Evolutionary conservation across 2,329 filamentous ascomycete species (phyloP), one percentile per base, ranked within the genome.

Genomic region (Paracamarosporium sp.): DNA sequence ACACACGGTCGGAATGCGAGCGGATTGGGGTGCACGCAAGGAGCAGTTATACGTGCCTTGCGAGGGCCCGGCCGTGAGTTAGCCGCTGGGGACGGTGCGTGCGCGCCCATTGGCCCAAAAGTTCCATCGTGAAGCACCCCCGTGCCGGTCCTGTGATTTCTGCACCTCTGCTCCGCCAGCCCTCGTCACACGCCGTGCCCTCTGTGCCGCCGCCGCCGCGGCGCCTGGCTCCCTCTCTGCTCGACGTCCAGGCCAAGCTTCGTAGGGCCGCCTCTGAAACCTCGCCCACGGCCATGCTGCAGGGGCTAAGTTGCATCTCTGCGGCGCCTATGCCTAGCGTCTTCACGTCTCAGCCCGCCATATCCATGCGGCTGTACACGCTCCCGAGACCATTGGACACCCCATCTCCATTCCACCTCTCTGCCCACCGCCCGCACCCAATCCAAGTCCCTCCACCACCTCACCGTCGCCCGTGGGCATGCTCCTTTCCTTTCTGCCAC

Each of bases 281-380:
- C 31, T 56, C 30, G 20, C 47, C n/a, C 48, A 52, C 59, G 52
- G 59, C 57, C 62, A 53, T 55, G 36, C 65, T 71, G 65, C 72
- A 71, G 67, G 65, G 65, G 66, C 61, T 59, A 55, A 56, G 69
- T 74, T 75, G 70, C 70, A 75, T 61, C 57, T 70, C 56, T 74
- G 69, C 69, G 65, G 70, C 71, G 62, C 61, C 72, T 71, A 71
- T 69, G 71, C 71, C 67, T 75, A 74, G 73, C 64, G 63, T 35
- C 63, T 47, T 58, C 64, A 64, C 58, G 60, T 59, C 57, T 64
- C 47, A 61, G 62, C 50, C 61, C 58, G 50, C 55, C 54, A 44
- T 36, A 45, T 57, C 58, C 60, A 67, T 64, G 68, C 69, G 70
- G 71, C 59, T 68, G 53, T 51, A 30, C 31, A 54, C 57, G 50